These are phyloP conservation scores for Cystobasidium tubakii DNA, from an alignment of 768 basidiomycete species.

Conservation along the genomic window DNA sequence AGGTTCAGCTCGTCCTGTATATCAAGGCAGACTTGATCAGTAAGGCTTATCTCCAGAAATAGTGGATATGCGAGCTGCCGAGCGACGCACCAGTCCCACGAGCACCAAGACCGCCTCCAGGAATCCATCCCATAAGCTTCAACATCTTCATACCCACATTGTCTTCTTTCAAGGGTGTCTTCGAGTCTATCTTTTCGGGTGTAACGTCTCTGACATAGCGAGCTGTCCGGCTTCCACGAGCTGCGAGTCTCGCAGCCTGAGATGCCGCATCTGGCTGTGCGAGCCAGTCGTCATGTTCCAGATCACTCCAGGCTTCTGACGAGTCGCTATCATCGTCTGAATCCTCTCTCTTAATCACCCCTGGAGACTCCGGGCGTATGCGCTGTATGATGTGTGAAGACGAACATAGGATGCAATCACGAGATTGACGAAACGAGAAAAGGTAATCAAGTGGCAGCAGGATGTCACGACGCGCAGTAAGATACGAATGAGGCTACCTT, in stretches of 20 bases:
- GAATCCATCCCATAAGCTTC: conserved; percentile 26
- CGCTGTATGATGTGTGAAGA: conserved; percentile 4
- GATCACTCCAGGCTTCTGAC: conserved; percentile 16
- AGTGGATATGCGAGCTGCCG: neutral
- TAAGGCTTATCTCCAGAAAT: no score
- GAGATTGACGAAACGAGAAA: neutral
- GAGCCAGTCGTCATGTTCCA: conserved; percentile 13
- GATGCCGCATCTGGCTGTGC: neutral
- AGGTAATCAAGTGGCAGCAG: conserved; percentile 15
- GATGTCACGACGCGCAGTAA: neutral
- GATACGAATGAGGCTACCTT: neutral
- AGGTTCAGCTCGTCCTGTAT: conserved; percentile 35
- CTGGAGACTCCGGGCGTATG: neutral
- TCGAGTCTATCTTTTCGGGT: conserved; percentile 21
- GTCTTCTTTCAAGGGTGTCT: conserved; percentile 29
- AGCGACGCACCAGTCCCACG: conserved; percentile 4
- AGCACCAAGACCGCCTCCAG: conserved; percentile 34
- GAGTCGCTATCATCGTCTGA: neutral
- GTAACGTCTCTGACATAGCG: conserved; percentile 20
- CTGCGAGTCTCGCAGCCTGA: conserved; percentile 7
- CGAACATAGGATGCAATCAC: neutral
- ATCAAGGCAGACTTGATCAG: neutral
- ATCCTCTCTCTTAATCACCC: neutral
- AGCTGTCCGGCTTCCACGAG: neutral
- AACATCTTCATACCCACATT: conserved; percentile 35